A percentile compares a stretch with the other conserved stretches of the same genome.
Evolutionary conservation across 2,329 filamentous ascomycete species (phyloP).

Genomic region (Alternaria dauci): DNA sequence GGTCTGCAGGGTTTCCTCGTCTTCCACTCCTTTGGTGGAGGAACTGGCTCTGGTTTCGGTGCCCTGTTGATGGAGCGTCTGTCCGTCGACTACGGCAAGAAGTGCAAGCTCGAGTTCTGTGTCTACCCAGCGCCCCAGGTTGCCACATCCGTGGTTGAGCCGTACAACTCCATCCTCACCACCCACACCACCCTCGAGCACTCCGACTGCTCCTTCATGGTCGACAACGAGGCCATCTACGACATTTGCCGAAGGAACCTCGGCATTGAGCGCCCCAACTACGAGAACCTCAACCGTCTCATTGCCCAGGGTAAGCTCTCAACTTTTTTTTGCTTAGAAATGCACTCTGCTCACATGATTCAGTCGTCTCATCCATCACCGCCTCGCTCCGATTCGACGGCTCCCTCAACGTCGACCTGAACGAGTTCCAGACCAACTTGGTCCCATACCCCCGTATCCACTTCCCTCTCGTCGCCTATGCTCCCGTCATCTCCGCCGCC

Average conservation of each 20-base stretch:
- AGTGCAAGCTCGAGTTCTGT: slow-evolving; percentile 99
- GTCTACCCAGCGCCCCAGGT: slow-evolving; percentile 98
- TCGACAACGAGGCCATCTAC: slow-evolving; percentile 99
- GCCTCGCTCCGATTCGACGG: slow-evolving; percentile 98
- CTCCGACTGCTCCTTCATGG: slow-evolving; percentile 99
- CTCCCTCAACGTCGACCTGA: slow-evolving; percentile 98
- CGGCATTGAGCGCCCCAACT: slow-evolving; percentile 95
- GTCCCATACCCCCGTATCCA: slow-evolving; percentile 99
- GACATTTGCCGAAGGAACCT: slow-evolving; percentile 99
- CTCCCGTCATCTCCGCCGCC: slow-evolving; percentile 90
- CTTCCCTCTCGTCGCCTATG: slow-evolving; percentile 97
- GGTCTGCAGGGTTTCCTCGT: slow-evolving; percentile 99
- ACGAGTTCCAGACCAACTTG: slow-evolving; percentile 99
- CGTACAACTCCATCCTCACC: slow-evolving; percentile 99
- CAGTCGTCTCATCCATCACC: slow-evolving; percentile 97
- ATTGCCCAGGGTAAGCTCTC: slow-evolving; percentile 83
- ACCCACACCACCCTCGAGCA: slow-evolving; percentile 99
- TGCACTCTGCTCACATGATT: slow-evolving; percentile 9
- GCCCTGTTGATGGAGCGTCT: slow-evolving; percentile 98
- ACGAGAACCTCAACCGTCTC: slow-evolving; percentile 98
- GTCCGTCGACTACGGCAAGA: slow-evolving; percentile 99
- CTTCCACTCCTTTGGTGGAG: slow-evolving; percentile 99
- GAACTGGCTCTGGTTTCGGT: slow-evolving; percentile 98
- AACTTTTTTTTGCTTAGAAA: background rate
- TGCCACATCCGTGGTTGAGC: slow-evolving; percentile 96